Conservation (phyloP, 1,139 yeast genomes). For the Kazachstania sp. region DNA sequence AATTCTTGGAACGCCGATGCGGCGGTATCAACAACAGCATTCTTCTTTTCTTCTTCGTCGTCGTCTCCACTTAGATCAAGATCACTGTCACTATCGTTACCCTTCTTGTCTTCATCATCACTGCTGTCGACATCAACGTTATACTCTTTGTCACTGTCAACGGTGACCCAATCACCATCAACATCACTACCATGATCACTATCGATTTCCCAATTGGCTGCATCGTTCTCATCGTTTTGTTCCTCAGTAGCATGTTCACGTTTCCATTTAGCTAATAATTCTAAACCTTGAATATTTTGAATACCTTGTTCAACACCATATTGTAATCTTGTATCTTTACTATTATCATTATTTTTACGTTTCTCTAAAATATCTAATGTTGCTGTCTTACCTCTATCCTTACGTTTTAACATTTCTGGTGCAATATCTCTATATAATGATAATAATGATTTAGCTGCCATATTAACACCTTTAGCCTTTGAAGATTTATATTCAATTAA, state of each 20-base stretch:
- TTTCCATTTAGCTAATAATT: constrained; percentile 81
- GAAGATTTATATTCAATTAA: constrained; percentile 85
- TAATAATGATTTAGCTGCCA: constrained; percentile 89
- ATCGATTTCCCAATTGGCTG: constrained; percentile 48
- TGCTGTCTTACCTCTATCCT: constrained; percentile 89
- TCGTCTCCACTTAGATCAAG: constrained; percentile 30
- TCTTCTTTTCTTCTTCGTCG: constrained; percentile 12
- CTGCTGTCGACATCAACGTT: constrained; percentile 38
- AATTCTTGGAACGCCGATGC: constrained; percentile 51
- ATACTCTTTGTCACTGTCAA: constrained; percentile 49
- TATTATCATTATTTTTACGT: constrained; percentile 25
- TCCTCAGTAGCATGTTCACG: constrained; percentile 23
- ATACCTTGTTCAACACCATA: constrained; percentile 58
- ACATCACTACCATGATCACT: constrained; percentile 38
- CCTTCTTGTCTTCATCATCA: constrained; percentile 38
- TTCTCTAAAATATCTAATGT: constrained; percentile 67
- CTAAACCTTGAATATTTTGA: constrained; percentile 81
- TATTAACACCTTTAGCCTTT: constrained; percentile 84
- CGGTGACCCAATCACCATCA: constrained; percentile 48
- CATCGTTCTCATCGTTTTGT: constrained; percentile 60
- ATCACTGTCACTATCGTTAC: constrained; percentile 31
- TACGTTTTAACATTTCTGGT: constrained; percentile 84
- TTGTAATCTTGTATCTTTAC: constrained; percentile 36
- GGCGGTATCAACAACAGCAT: constrained; percentile 27
- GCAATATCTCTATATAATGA: constrained; percentile 86